These are phyloP conservation scores for Chalciporus piperatus DNA, from an alignment of 768 basidiomycete species.

Conservation along the genomic window DNA sequence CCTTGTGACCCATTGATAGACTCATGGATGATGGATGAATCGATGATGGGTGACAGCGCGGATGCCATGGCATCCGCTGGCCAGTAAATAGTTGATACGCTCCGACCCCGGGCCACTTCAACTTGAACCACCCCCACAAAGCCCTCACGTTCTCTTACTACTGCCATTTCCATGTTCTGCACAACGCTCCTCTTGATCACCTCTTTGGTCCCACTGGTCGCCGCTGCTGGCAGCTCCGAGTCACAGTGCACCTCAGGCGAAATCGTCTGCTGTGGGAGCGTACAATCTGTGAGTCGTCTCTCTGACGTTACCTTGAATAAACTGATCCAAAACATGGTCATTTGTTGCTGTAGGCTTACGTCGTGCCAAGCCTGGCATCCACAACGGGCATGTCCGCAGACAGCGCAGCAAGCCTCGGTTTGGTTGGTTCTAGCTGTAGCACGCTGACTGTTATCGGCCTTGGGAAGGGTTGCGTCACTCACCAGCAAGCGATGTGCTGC, in stretches of 20 bases:
- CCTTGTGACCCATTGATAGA: no score
- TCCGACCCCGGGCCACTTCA: no score
- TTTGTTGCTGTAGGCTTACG: constrained; percentile 3
- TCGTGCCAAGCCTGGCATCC: neutral
- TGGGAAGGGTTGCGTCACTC: constrained; percentile 9
- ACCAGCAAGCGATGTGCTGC: constrained; percentile 13
- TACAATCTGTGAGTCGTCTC: constrained; percentile 9
- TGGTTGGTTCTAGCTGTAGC: constrained; percentile 11
- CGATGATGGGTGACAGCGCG: no score
- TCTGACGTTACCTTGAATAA: neutral
- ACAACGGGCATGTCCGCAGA: constrained; percentile 8
- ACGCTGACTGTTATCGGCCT: constrained; percentile 11
- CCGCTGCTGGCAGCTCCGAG: constrained; percentile 7
- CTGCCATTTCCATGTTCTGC: constrained; percentile 2
- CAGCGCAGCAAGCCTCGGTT: constrained; percentile 10
- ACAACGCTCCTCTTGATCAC: constrained; percentile 1
- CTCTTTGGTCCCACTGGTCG: constrained; percentile 5
- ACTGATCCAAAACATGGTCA: neutral
- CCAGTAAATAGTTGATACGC: no score
- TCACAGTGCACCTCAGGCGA: constrained; percentile 8
- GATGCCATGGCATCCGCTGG: no score
- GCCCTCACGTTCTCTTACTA: no score
- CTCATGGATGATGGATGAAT: no score
- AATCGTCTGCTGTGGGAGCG: constrained; percentile 10
- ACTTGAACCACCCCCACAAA: no score